These are phyloP conservation scores for Thermochaetoides thermophila DNA, from an alignment of 495 filamentous ascomycete species.

Conservation along the genomic window DNA sequence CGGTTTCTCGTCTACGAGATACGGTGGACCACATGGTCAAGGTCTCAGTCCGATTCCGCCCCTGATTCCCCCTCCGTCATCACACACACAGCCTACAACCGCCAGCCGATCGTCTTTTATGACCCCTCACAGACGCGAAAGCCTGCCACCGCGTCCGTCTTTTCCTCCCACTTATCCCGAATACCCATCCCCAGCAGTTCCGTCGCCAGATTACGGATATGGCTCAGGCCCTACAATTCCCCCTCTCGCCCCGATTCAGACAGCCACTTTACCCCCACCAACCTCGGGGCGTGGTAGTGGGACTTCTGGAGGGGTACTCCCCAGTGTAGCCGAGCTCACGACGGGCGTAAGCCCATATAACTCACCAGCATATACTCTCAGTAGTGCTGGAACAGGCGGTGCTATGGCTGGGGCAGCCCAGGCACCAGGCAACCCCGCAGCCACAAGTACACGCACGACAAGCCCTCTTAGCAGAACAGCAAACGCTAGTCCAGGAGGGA, in stretches of 20 bases:
- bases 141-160: slow-evolving; percentile 24
- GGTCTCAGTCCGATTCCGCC: slow-evolving; percentile 7
- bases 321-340: slow-evolving; percentile 39
- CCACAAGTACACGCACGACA: too few species aligned
- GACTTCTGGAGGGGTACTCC: slow-evolving; percentile 23
- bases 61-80: slow-evolving; percentile 11
- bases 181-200: too few species aligned
- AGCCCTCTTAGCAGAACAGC: slow-evolving; percentile 25
- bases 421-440: too few species aligned
- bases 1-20: slow-evolving; percentile 21
- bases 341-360: slow-evolving; percentile 39
- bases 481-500: slow-evolving; percentile 28
- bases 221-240: too few species aligned
- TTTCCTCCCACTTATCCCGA: too few species aligned
- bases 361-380: slow-evolving; percentile 31
- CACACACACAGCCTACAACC: not conserved
- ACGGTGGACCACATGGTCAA: too few species aligned
- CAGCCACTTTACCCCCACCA: slow-evolving; percentile 6
- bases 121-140: slow-evolving; percentile 30
- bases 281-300: not conserved
- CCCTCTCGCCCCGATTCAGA: slow-evolving; percentile 31
- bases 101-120: slow-evolving; percentile 2
- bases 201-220: too few species aligned
- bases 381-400: too few species aligned
- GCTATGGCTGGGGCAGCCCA: too few species aligned